Evolutionary conservation across 345 rosid species (phyloP), one percentile per base, ranked within the genome.

Genomic region (Citrus unshiu): DNA sequence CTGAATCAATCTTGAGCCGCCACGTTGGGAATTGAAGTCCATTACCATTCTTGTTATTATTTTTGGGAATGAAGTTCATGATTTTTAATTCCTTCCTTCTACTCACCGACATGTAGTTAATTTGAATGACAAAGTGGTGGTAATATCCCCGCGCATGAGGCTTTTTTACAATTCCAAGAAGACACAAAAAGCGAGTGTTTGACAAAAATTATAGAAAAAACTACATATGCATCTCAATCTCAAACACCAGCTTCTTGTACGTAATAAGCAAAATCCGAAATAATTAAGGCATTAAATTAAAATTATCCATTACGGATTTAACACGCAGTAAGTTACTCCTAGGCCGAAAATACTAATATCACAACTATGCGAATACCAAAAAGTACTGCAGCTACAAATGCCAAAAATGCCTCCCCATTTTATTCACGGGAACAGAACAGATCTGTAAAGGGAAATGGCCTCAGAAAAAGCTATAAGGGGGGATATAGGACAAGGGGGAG

Each of bases 321-420:
- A 74, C 19, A 30, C 60, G 19, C 29, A 46, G 61, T 4, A 1
- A 35, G 21, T 65, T 63, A 2, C 57, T 10, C 70, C 54, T 24
- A 32, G 25, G 69, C 78, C 25, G 1, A 74, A 43, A 66, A 54
- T 5, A 54, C 22, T 18, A 19, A 4, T 18, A 54, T 39, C 30
- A 64, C 68, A 63, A 65, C 51, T 57, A 49, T 22, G 37, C 66
- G 18, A 34, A 16, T 9, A 9, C 79, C 40, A 5, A 68, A 22
- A 46, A 22, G 39, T 54, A 54, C 3, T 56, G 30, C 16, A 29
- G 21, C 60, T 63, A 21, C 74, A 39, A 63, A 25, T 10, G 61
- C 73, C 73, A 65, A 71, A 76, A 81, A 63, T 54, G 54, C 80
- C 79, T 27, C 63, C 77, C 73, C 75, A 4, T 10, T 65, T 76